These are phyloP conservation scores for Russula brevipes DNA, from an alignment of 768 basidiomycete species.

Conservation along the genomic window DNA sequence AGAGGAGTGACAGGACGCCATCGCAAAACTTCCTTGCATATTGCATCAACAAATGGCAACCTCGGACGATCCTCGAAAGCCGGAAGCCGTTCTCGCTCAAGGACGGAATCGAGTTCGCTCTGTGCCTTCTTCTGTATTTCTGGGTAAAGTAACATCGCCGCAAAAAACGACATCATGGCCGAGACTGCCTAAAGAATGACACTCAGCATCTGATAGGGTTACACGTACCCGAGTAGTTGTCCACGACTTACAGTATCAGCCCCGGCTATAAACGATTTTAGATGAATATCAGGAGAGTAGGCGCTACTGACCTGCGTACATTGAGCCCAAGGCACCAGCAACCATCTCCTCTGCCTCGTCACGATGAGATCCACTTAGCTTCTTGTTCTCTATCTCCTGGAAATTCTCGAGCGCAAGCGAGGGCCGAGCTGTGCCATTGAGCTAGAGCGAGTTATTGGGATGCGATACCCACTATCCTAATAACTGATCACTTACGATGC, in stretches of 20 bases:
- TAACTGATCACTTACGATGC: background rate
- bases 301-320: background rate
- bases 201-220: too few relatives aligned
- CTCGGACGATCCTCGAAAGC: too few relatives aligned
- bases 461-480: background rate
- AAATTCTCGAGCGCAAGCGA: slow-evolving; percentile 10
- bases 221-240: too few relatives aligned
- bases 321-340: background rate
- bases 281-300: background rate
- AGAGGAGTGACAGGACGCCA: too few relatives aligned
- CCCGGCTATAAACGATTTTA: background rate
- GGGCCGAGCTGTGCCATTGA: slow-evolving; percentile 10
- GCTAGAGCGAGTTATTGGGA: background rate
- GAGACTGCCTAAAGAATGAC: too few relatives aligned
- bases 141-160: too few relatives aligned
- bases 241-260: slow-evolving; percentile 2
- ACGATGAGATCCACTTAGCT: background rate
- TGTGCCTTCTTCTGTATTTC: too few relatives aligned
- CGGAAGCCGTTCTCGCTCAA: too few relatives aligned
- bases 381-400: background rate
- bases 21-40: too few relatives aligned
- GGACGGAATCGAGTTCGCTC: too few relatives aligned
- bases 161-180: too few relatives aligned
- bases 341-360: background rate
- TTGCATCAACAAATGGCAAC: too few relatives aligned